Evolutionary conservation across 441 rosid genomes (phyloP), one percentile per base, ranked within the genome.

Genomic region (Lepidium campestre): DNA sequence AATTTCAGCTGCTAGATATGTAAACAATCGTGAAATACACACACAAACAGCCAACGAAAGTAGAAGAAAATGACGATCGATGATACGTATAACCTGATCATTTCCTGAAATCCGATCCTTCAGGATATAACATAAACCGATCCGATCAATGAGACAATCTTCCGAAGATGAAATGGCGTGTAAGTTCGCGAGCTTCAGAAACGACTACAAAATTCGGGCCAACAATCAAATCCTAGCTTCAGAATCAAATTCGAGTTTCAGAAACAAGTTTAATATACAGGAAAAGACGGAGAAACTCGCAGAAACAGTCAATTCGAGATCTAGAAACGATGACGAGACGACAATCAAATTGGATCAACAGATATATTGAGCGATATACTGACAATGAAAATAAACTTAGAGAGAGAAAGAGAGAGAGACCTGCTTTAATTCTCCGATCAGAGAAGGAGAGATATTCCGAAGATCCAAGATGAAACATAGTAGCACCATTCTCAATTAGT

Each of bases 391-490:
- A 40, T 2, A 45, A 27, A 17, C 25, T 11, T 1, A 53, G 57
- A 56, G 40, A n/a, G n/a, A n/a, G n/a, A n/a, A n/a, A n/a, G n/a
- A 44, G 68, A 63, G 59, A 64, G 35, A 40, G 9, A 90, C 98
- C 92, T 93, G 92, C 81, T 90, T 84, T 40, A 90, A 62, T 65
- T 85, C 81, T 65, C 70, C 77, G 25, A 90, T 79, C 72, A 79
- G 68, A 50, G 86, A 62, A 71, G 88, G 87, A 40, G 90, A 62
- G 13, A 90, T 73, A 75, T 78, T 75, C 0, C 88, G 82, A 35
- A 93, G 77, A 84, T 93, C 96, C 79, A 87, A 67, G 53, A 88
- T 80, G 79, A 86, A 88, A 52, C 91, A 92, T 31, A 86, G 11
- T 9, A 80, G 67, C 66, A 76, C 93, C 96, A 90, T 89, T 71